Base-by-base conservation (phyloP, 108 stramenopile species). In the Skeletonema tropicum region DNA sequence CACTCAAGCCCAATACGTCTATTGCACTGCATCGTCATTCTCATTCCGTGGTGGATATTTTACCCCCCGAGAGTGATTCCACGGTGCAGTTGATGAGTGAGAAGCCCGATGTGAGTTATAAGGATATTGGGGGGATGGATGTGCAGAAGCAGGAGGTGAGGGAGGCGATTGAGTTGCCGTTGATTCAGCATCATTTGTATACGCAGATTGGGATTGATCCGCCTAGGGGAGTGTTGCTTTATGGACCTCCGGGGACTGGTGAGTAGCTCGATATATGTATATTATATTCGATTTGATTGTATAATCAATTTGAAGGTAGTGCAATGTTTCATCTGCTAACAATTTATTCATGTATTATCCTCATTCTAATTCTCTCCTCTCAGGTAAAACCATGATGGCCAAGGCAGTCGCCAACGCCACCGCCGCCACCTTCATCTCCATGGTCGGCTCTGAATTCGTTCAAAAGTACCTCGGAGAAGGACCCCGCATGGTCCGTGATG, bases 391-490 rank as follows among this genome's bases (percentile, higher is more conserved):
- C 33, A 98, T 99, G 99, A 97, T 99, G 95, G 99, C 99, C 48
- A 98, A 99, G 80, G 99, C 99, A 7, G 98, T 98, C 3, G 99
- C 99, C 26, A 97, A 98, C 82, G 94, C 98, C 21, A 99, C 99
- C 13, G 87, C 93, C 46, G 99, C 99, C 29, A 95, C 98, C 49
- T 99, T 99, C 84, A 99, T 99, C 70, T 90, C 90, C 85, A 97
- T 99, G 94, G 97, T 98, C 10, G 99, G 99, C 19, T 94, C 93
- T 11, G 98, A 99, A 79, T 99, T 99, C 87, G 99, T 99, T 48
- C 99, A 99, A 89, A 99, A 99, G 87, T 99, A 99, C 82, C 86
- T 99, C 25, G 99, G 99, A 25, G 99, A 99, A 79, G 99, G 99
- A 23, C 98, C 99, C 11, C 95, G 98, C 36, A 98, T 98, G 97